Evolutionary conservation across 2,329 filamentous ascomycete species (phyloP), one percentile per base, ranked within the genome.

Genomic region (Periconia macrospinosa): DNA sequence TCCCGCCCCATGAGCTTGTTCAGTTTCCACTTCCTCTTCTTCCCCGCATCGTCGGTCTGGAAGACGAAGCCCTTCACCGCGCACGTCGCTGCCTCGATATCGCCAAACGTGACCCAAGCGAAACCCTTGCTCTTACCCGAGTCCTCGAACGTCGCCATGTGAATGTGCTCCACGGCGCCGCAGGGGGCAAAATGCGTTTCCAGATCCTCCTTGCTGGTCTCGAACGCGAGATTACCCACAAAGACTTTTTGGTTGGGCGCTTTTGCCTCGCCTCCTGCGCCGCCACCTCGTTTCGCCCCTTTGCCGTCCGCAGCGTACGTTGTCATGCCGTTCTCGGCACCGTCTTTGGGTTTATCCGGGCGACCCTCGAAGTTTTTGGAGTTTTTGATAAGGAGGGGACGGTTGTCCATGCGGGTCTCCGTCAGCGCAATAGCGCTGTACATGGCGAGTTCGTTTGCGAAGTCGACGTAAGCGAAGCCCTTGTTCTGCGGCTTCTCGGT

Each of bases 41-140:
- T 58, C 33, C 51, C 56, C 33, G 74, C 67, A 41, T 86, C 81
- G 40, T 88, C 74, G 50, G 84, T 81, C 66, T 92, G 82, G 76
- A 86, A 85, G 55, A 91, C 82, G 65, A 89, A 97, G 1, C 93
- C 93, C 70, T 86, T 87, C 60, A 96, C 91, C 3, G 90, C 90
- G 66, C 83, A 83, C 47, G 87, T 84, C 0, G 91, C 91, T 0
- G 88, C 84, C 52, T 90, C 86, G 11, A 92, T 70, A 47, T 92
- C 86, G 69, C 88, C 87, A 75, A 97, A 99, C 57, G 90, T 90
- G 56, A 99, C 86, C 92, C 94, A 99, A 6, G 88, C 94, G 76
- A 89, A 99, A 17, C 94, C 95, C 78, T 97, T 97, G 80, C 94
- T 99, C 78, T 97, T 99, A 42, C 94, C 94, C 18, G 88, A 88